A percentile compares a stretch with the other conserved stretches of the same genome.
These are phyloP conservation scores for Spathaspora arborariae DNA, from an alignment of 805 yeast species.

Conservation along the genomic window DNA sequence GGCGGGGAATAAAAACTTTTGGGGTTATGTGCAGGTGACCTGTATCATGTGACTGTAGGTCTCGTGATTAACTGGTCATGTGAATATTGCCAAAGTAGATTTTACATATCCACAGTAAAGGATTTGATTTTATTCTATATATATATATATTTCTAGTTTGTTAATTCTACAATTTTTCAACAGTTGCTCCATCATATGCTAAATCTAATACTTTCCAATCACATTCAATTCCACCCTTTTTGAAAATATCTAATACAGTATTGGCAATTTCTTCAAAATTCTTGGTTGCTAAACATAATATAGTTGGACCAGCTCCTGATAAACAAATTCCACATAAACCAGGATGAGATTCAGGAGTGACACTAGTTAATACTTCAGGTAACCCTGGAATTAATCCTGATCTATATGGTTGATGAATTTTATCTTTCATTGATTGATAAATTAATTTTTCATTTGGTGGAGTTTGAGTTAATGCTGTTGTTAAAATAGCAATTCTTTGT, in stretches of 20 bases:
- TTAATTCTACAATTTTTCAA: constrained; percentile 20
- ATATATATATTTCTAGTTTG: neutral
- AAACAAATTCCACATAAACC: constrained; percentile 92
- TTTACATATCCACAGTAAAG: too few species aligned
- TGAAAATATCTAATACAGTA: constrained; percentile 68
- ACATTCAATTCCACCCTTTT: constrained; percentile 63
- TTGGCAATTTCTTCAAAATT: constrained; percentile 81
- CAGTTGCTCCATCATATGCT: constrained; percentile 84
- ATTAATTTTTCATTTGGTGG: constrained; percentile 82
- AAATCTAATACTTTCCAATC: constrained; percentile 80
- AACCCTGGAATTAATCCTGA: constrained; percentile 89
- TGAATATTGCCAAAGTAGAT: neutral
- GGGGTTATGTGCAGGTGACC: neutral
- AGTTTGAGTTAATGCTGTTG: constrained; percentile 83
- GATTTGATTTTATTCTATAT: neutral
- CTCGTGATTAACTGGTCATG: neutral
- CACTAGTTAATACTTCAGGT: constrained; percentile 68
- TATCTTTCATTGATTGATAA: constrained; percentile 94
- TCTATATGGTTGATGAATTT: constrained; percentile 96
- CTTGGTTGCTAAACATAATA: constrained; percentile 85
- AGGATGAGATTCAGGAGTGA: constrained; percentile 77
- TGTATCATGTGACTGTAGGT: neutral
- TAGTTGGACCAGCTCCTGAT: constrained; percentile 98
- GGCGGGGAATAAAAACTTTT: neutral
- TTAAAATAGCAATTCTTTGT: constrained; percentile 88